Conservation (phyloP, 192 early-diverging fungal species). For the Spinellus fusiger region DNA sequence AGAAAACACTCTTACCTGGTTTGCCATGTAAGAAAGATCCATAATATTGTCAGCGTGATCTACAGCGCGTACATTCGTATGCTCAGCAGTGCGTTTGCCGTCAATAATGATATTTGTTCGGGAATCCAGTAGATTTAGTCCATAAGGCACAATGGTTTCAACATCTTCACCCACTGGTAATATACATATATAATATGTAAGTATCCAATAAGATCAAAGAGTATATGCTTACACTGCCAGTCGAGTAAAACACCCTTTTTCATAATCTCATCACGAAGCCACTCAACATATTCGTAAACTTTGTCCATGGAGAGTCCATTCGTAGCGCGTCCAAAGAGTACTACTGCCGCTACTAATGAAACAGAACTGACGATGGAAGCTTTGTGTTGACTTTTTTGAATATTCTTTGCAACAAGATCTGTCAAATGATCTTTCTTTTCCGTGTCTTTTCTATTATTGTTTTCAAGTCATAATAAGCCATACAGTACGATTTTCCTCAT, state of each 20-base stretch:
- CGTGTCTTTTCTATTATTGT: neutral
- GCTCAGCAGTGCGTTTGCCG: slow-evolving; percentile 20
- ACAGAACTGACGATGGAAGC: slow-evolving; percentile 22
- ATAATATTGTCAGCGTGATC: slow-evolving; percentile 38
- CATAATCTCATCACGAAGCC: slow-evolving; percentile 19
- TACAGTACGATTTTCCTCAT: neutral
- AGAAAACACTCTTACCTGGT: slow-evolving; percentile 13
- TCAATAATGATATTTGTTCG: slow-evolving; percentile 28
- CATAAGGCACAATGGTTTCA: slow-evolving; percentile 22
- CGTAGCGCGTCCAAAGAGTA: slow-evolving; percentile 17
- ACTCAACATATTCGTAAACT: slow-evolving; percentile 17
- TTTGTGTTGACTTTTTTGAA: slow-evolving; percentile 24
- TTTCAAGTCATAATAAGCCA: neutral
- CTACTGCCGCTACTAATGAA: slow-evolving; percentile 17
- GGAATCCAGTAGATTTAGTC: slow-evolving; percentile 23
- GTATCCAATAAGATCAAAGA: neutral
- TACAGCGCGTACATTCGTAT: slow-evolving; percentile 20
- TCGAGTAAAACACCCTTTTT: slow-evolving; percentile 20
- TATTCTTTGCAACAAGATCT: slow-evolving; percentile 17
- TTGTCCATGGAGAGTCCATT: slow-evolving; percentile 21
- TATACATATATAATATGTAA: neutral
- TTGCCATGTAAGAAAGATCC: slow-evolving; percentile 34
- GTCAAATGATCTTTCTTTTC: slow-evolving; percentile 8
- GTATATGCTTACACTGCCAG: slow-evolving; percentile 22
- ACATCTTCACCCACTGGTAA: slow-evolving; percentile 27